A percentile compares a stretch with the other conserved stretches of the same genome.
Conservation (phyloP, 768 basidiomycete genomes). For the Agrocybe chaxingu region DNA sequence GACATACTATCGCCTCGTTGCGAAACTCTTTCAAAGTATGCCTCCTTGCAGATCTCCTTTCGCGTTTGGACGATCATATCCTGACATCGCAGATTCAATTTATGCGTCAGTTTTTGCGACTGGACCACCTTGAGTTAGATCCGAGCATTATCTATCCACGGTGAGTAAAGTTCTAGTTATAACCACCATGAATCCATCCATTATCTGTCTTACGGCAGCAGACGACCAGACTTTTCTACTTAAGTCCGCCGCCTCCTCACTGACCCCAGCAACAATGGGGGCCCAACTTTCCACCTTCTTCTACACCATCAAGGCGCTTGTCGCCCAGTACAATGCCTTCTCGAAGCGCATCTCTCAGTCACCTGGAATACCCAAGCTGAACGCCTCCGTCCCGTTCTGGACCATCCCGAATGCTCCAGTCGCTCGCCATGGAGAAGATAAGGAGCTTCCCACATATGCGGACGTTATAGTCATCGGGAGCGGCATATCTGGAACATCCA, state of each 20-base stretch:
- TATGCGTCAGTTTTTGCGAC: too few species aligned
- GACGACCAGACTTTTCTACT: neutral
- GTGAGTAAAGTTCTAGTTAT: too few species aligned
- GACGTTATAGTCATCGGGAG: constrained; percentile 75
- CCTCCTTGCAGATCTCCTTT: too few species aligned
- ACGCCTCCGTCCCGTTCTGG: constrained; percentile 66
- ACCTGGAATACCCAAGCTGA: constrained; percentile 55
- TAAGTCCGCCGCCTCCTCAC: neutral
- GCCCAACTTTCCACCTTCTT: constrained; percentile 17
- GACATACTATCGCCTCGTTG: too few species aligned
- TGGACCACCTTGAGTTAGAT: too few species aligned
- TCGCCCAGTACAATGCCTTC: constrained; percentile 19
- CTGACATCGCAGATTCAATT: too few species aligned
- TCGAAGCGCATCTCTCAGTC: constrained; percentile 28
- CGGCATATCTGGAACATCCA: constrained; percentile 69
- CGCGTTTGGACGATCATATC: too few species aligned
- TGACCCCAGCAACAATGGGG: constrained; percentile 13
- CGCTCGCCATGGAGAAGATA: constrained; percentile 27
- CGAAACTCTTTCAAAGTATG: too few species aligned
- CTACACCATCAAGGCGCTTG: constrained; percentile 15
- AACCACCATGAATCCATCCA: too few species aligned
- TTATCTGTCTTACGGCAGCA: too few species aligned
- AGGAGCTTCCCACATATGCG: constrained; percentile 39
- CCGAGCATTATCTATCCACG: too few species aligned
- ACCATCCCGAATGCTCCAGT: constrained; percentile 49